These are phyloP conservation scores for Kernera saxatilis DNA, from an alignment of 345 rosid genomes.

Conservation along the genomic window DNA sequence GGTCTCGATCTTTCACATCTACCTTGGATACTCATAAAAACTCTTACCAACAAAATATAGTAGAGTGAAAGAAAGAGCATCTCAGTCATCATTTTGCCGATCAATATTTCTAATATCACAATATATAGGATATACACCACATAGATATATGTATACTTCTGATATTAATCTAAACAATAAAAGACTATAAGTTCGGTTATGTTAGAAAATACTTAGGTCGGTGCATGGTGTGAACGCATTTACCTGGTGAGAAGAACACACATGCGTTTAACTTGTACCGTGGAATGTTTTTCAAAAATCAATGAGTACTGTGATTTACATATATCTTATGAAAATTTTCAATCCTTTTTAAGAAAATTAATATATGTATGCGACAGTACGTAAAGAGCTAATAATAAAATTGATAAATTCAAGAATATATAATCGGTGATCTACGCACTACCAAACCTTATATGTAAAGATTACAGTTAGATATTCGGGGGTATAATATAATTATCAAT, in stretches of 20 bases:
- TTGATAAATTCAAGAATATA: not conserved
- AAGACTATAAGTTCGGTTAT: not conserved
- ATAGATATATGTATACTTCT: not conserved
- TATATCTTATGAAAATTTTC: not conserved
- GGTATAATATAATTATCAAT: not conserved
- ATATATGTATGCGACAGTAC: not conserved
- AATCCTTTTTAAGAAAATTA: not conserved
- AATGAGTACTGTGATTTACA: constrained; percentile 17
- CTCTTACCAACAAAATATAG: constrained; percentile 20
- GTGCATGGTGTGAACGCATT: constrained; percentile 23
- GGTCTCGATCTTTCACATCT: constrained; percentile 32
- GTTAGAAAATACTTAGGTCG: constrained; percentile 8
- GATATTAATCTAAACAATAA: not conserved
- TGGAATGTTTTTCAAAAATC: constrained; percentile 24
- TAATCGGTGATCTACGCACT: constrained; percentile 10
- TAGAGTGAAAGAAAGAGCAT: constrained; percentile 14
- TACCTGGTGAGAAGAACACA: constrained; percentile 25
- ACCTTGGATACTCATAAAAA: constrained; percentile 33
- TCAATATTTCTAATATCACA: constrained; percentile 8
- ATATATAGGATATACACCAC: not conserved
- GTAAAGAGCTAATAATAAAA: not conserved
- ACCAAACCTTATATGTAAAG: constrained; percentile 11
- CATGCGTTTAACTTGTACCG: constrained; percentile 27
- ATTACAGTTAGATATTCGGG: constrained; percentile 4
- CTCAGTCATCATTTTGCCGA: constrained; percentile 21